Conservation (phyloP, 805 yeast species). For the Saccharomyces paradoxus region DNA sequence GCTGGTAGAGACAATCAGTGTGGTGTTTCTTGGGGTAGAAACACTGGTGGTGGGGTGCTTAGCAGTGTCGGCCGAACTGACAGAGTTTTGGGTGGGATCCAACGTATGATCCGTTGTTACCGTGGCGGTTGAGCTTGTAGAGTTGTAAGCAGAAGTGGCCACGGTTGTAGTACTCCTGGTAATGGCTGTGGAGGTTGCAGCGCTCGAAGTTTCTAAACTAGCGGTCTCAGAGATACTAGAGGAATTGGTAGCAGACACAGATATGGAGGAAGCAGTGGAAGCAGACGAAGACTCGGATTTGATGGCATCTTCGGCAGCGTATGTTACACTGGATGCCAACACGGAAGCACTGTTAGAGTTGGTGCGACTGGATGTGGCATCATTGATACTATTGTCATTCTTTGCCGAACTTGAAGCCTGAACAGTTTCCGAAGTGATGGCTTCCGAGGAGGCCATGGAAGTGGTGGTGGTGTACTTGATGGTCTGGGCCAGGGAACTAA, state of each 20-base stretch:
- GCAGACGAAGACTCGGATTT: not conserved
- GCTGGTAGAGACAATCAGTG: not conserved
- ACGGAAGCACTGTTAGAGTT: not conserved
- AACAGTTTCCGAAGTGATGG: constrained; percentile 5
- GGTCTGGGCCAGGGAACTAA: not conserved
- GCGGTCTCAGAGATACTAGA: not conserved
- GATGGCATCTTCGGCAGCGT: not conserved
- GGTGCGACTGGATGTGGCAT: not conserved
- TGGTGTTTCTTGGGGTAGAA: not conserved
- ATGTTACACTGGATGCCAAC: not conserved
- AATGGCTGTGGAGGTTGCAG: not conserved
- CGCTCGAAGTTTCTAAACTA: not conserved
- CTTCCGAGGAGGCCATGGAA: not conserved
- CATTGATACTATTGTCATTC: not conserved
- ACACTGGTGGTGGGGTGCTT: not conserved
- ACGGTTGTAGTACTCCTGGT: not conserved
- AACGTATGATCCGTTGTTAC: not conserved
- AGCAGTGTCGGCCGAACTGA: not conserved
- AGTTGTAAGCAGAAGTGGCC: not conserved
- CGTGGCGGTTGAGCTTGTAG: not conserved
- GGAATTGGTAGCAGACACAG: not conserved
- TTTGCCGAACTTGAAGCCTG: not conserved
- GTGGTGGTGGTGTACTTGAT: not conserved
- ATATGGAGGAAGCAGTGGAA: not conserved
- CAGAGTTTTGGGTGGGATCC: not conserved